phyloP scores from a whole-genome alignment of 129 eudicot species.

The Flaveria bidentis region DNA sequence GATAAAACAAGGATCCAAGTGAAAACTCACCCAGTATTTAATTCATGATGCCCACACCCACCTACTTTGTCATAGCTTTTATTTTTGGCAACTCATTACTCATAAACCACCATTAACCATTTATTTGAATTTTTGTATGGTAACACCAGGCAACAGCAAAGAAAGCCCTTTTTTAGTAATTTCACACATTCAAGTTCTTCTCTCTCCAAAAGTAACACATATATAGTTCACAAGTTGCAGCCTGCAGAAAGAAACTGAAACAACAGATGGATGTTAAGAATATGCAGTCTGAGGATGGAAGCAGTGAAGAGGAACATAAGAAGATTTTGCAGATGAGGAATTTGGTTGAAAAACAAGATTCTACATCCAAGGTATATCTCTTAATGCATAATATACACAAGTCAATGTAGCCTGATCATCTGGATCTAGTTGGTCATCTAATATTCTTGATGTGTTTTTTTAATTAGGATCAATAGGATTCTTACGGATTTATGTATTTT shows the following conservation, averaged over 20 bases:
- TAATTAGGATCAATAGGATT: not conserved
- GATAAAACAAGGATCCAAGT: constrained; percentile 1
- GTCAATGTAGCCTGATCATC: not conserved
- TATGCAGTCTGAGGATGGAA: not conserved
- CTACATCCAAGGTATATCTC: constrained; percentile 51
- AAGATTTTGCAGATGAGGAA: constrained; percentile 53
- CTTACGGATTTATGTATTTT: not conserved
- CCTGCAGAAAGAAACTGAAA: not conserved
- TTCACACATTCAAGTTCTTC: constrained; percentile 7
- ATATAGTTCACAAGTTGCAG: constrained; percentile 10
- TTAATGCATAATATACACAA: constrained; percentile 10
- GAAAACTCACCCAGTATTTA: not conserved
- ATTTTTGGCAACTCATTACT: not conserved
- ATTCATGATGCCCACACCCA: constrained; percentile 18
- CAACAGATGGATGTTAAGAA: constrained; percentile 21
- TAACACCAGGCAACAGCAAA: constrained; percentile 14
- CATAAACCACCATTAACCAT: not conserved
- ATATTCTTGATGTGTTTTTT: not conserved
- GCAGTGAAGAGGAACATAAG: constrained; percentile 42
- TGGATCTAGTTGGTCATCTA: constrained; percentile 9
- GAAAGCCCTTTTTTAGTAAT: constrained; percentile 9
- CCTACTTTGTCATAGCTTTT: not conserved
- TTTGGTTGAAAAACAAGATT: constrained; percentile 54
- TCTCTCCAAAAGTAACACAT: not conserved
- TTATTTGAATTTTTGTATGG: constrained; percentile 1